These are phyloP conservation scores for Kalmusia sp. DNA, from an alignment of 2,329 filamentous ascomycete species.

Conservation along the genomic window DNA sequence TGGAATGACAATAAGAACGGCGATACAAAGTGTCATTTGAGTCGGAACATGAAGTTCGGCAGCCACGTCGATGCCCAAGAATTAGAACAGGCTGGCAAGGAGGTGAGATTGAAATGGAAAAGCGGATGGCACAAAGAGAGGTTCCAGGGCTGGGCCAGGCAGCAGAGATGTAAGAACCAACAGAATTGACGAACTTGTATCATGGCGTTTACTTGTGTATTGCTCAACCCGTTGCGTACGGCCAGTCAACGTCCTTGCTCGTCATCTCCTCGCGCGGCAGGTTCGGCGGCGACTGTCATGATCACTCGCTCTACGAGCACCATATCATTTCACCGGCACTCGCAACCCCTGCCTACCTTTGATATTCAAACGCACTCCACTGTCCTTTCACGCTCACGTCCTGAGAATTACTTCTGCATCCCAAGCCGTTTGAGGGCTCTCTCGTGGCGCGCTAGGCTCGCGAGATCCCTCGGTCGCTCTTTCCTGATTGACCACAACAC, in stretches of 20 bases:
- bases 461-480: background rate
- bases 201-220: background rate
- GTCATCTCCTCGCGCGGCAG: too few species aligned
- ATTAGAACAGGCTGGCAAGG: conserved; percentile 12
- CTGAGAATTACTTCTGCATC: background rate
- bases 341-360: too few species aligned
- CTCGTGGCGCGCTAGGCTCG: background rate
- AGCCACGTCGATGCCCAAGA: conserved; percentile 15
- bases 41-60: conserved; percentile 39
- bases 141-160: conserved; percentile 34
- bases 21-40: conserved; percentile 41
- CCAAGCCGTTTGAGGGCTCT: background rate
- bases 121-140: conserved; percentile 41
- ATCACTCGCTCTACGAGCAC: too few species aligned
- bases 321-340: too few species aligned
- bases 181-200: conserved; percentile 17
- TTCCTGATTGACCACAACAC: background rate
- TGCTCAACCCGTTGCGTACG: background rate
- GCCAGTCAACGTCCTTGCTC: background rate
- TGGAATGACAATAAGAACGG: conserved; percentile 42
- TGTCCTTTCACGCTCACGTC: background rate
- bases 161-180: conserved; percentile 35
- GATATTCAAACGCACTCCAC: too few species aligned
- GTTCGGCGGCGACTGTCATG: too few species aligned
- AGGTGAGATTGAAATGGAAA: conserved; percentile 25